Base-by-base conservation (phyloP, 768 basidiomycete genomes). In the Termitomyces sp. region DNA sequence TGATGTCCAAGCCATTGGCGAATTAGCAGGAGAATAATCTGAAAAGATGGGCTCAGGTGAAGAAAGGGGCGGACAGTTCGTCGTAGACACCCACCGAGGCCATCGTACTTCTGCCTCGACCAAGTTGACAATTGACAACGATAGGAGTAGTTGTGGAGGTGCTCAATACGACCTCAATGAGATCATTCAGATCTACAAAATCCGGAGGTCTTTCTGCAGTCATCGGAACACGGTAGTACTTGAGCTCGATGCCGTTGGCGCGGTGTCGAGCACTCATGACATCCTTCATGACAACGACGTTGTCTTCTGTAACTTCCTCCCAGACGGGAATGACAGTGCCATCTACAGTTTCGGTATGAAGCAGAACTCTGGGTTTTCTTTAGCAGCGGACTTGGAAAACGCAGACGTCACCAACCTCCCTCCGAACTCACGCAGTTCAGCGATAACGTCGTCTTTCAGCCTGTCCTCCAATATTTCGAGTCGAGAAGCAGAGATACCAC, bases 61-160 rank as follows among this genome's bases (percentile, higher is more conserved):
- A 14, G 50, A 21, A 47, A 38, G 32, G 17, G 17, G 11, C 17
- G 21, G 56, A 32, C 10, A 21, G 16, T 27, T 38, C 34, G 40
- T 44, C 34, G 43, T 29, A 44, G 0, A 38, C 9, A 67, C 86
- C 61, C 54, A 90, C 91, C 17, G 95, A 90, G n/a, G 93, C 87
- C 48, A 94, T 73, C 0, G 95, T 96, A 59, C 93, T 95, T 64
- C 97, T 80, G 10, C 96, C 95, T 31, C 93, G 80, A 4, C 94
- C 96, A 14, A 99, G 82, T 66, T 99, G 97, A 65, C 95, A 97
- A 66, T 98, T 99, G 35, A 99, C 82, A 17, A 99, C 87, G 56
- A 98, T 89, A 0, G 90, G 90, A 0, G 89, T 88, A 38, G 82
- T 80, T 21, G 81, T 77, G 7, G 87, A 81, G 5, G 85, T 84